A percentile compares a stretch with the other conserved stretches of the same genome.
Conservation (phyloP, 441 rosid genomes). For the Geranium incanum region DNA sequence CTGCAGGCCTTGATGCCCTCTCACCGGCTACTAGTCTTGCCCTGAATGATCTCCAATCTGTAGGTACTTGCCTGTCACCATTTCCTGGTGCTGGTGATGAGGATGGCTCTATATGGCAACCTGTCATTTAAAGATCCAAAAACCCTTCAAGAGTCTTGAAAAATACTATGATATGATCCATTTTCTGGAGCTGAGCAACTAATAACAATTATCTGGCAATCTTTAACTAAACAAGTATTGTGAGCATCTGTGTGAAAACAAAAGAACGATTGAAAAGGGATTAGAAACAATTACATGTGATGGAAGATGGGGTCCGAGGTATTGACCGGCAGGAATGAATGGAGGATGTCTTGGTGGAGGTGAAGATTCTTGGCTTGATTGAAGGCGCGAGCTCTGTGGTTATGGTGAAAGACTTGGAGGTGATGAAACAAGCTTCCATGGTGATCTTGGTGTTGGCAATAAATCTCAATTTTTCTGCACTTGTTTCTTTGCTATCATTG, state of each 20-base stretch:
- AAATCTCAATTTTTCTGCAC: too few relatives aligned
- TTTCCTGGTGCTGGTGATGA: constrained; percentile 21
- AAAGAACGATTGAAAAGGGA: background rate
- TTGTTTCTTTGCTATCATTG: too few relatives aligned
- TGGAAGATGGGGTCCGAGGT: constrained; percentile 29
- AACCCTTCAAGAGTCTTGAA: background rate
- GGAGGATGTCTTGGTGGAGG: constrained; percentile 8
- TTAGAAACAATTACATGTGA: constrained; percentile 39
- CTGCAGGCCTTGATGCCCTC: constrained; percentile 27
- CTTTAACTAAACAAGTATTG: too few relatives aligned
- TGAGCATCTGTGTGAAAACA: background rate
- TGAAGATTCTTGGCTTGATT: constrained; percentile 35
- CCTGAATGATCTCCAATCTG: constrained; percentile 75
- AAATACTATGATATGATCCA: too few relatives aligned
- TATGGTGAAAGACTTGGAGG: constrained; percentile 51
- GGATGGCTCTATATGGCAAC: constrained; percentile 44
- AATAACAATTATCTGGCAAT: too few relatives aligned
- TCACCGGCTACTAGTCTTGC: constrained; percentile 67
- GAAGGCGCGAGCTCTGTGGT: constrained; percentile 34
- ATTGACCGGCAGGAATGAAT: constrained; percentile 30
- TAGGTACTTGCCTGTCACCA: background rate
- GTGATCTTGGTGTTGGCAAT: background rate
- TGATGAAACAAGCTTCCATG: constrained; percentile 78
- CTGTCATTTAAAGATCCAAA: constrained; percentile 22
- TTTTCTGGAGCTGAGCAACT: too few relatives aligned